Evolutionary conservation across 176 grass and related monocot genomes (phyloP).

Genomic region (Areca catechu): DNA sequence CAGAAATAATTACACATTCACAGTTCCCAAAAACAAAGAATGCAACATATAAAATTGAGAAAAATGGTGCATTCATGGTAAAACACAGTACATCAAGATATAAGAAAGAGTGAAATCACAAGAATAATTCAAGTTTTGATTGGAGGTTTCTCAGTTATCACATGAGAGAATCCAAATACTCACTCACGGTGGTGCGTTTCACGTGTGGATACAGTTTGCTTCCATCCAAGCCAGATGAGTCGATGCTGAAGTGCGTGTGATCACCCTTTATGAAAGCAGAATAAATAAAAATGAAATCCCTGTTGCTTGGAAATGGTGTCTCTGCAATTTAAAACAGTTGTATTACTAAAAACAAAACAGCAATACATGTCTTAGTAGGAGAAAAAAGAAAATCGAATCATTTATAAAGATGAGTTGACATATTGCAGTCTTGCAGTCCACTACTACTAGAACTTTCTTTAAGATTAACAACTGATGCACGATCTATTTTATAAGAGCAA

Average conservation of each 20-base stretch:
- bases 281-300: constrained; percentile 83
- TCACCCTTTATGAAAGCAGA: constrained; percentile 81
- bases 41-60: too few relatives aligned
- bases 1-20: too few relatives aligned
- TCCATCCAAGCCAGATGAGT: constrained; percentile 43
- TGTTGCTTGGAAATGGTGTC: constrained; percentile 48
- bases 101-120: too few relatives aligned
- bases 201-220: constrained; percentile 71
- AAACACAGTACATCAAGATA: too few relatives aligned
- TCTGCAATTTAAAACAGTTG: constrained; percentile 38
- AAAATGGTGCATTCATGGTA: too few relatives aligned
- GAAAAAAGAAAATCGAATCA: constrained; percentile 4
- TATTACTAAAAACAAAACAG: neutral
- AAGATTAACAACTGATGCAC: too few relatives aligned
- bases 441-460: too few relatives aligned
- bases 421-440: too few relatives aligned
- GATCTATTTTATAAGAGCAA: too few relatives aligned
- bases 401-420: neutral
- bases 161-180: constrained; percentile 52
- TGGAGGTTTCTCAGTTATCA: too few relatives aligned
- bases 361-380: constrained; percentile 11
- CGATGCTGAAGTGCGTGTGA: constrained; percentile 70
- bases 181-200: constrained; percentile 39
- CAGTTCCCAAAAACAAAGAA: too few relatives aligned
- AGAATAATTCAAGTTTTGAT: too few relatives aligned